Conservation (phyloP, 768 basidiomycete species). For the Boletus pseudopeckii region DNA sequence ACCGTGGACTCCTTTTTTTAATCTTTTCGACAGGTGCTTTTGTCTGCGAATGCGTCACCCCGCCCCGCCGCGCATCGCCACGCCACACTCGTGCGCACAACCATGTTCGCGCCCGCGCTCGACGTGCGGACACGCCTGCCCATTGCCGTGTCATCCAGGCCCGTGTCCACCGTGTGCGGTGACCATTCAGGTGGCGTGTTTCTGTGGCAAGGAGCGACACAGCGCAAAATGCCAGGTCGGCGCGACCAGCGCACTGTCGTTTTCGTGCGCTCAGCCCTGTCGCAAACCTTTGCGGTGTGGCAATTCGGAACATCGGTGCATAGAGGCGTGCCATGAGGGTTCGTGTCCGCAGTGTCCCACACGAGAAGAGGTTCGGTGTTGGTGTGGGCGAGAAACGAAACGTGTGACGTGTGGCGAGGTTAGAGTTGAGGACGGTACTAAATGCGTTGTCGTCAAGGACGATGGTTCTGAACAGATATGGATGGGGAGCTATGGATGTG, state of each 20-base stretch:
- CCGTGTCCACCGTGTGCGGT: constrained; percentile 94
- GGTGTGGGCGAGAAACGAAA: constrained; percentile 69
- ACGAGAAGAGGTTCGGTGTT: constrained; percentile 60
- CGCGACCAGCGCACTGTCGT: constrained; percentile 26
- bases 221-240: constrained; percentile 45
- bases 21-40: constrained; percentile 61
- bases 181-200: constrained; percentile 71
- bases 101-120: constrained; percentile 60
- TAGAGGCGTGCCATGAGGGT: constrained; percentile 61
- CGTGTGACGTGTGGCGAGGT: constrained; percentile 66
- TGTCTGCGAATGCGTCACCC: constrained; percentile 76
- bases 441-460: constrained; percentile 27
- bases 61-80: constrained; percentile 45
- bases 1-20: neutral
- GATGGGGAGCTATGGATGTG: constrained; percentile 64
- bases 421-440: constrained; percentile 36
- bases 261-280: constrained; percentile 39
- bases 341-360: constrained; percentile 46
- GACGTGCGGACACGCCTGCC: constrained; percentile 76
- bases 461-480: constrained; percentile 46
- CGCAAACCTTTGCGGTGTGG: constrained; percentile 56
- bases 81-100: constrained; percentile 69
- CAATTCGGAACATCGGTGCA: constrained; percentile 62
- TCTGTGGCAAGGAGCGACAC: constrained; percentile 59
- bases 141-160: constrained; percentile 87